Evolutionary conservation across 2,329 filamentous ascomycete species (phyloP).

Genomic region (Aspergillus terreus): DNA sequence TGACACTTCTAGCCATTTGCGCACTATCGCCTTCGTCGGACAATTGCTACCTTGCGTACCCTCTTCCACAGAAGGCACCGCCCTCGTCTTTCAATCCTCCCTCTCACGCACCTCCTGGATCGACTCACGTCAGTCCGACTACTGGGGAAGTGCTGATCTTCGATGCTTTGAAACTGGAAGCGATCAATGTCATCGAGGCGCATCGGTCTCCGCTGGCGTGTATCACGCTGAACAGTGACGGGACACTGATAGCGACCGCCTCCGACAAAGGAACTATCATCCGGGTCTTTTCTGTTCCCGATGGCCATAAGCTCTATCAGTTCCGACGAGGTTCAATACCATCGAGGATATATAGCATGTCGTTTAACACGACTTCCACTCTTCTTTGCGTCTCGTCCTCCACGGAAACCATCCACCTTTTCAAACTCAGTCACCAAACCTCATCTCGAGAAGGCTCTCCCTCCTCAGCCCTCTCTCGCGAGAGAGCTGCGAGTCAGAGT

Average conservation of each 20-base stretch:
- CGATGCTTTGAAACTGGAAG: constrained; percentile 82
- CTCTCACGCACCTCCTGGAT: constrained; percentile 73
- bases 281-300: constrained; percentile 87
- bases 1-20: constrained; percentile 64
- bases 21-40: constrained; percentile 91
- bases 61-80: constrained; percentile 66
- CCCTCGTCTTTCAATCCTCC: constrained; percentile 57
- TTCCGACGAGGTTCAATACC: constrained; percentile 95
- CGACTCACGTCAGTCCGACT: constrained; percentile 75
- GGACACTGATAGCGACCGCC: constrained; percentile 85
- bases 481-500: constrained; percentile 24
- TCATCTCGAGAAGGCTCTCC: constrained; percentile 24
- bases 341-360: constrained; percentile 96
- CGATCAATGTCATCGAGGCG: constrained; percentile 91
- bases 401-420: constrained; percentile 95
- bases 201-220: constrained; percentile 88
- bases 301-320: constrained; percentile 89
- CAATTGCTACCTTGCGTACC: constrained; percentile 93
- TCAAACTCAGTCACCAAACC: constrained; percentile 62
- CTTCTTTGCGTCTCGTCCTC: constrained; percentile 93
- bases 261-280: constrained; percentile 98
- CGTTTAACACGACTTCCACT: constrained; percentile 91
- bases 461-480: constrained; percentile 22
- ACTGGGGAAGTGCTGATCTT: constrained; percentile 92
- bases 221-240: constrained; percentile 88